These are phyloP conservation scores for Leptographium lundbergii DNA, from an alignment of 2,329 filamentous ascomycete genomes.

Conservation along the genomic window DNA sequence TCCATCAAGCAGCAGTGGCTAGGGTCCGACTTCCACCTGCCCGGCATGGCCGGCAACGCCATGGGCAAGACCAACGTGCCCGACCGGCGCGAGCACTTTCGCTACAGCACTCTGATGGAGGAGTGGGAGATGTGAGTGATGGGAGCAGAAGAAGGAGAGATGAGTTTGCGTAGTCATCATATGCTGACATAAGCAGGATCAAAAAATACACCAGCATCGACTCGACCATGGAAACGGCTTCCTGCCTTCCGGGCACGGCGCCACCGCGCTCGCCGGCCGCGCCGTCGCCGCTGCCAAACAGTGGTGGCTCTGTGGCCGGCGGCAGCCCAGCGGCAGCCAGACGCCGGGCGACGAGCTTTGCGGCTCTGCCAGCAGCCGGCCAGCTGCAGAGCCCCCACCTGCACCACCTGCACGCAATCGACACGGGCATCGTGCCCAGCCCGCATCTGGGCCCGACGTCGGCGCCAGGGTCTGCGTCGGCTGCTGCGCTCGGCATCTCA, in stretches of 20 bases:
- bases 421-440: too few relatives aligned
- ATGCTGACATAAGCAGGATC: constrained; percentile 20
- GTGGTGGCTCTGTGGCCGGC: not conserved
- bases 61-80: constrained; percentile 96
- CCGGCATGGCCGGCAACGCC: constrained; percentile 74
- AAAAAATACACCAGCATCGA: constrained; percentile 25
- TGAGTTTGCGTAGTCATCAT: not conserved
- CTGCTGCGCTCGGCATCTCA: not conserved
- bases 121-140: constrained; percentile 74
- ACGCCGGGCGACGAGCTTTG: not conserved
- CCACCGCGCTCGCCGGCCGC: not conserved
- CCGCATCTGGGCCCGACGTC: not conserved
- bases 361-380: not conserved
- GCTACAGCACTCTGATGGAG: constrained; percentile 72
- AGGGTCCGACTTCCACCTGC: constrained; percentile 61
- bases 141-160: too few relatives aligned
- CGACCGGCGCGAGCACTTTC: constrained; percentile 79
- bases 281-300: not conserved
- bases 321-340: too few relatives aligned
- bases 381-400: not conserved
- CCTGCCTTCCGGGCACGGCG: not conserved
- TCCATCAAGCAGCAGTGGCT: constrained; percentile 87
- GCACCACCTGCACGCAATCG: too few relatives aligned
- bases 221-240: not conserved
- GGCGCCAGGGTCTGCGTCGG: not conserved